These are phyloP conservation scores for Cadophora gregata DNA, from an alignment of 2,329 filamentous ascomycete genomes.

Conservation along the genomic window DNA sequence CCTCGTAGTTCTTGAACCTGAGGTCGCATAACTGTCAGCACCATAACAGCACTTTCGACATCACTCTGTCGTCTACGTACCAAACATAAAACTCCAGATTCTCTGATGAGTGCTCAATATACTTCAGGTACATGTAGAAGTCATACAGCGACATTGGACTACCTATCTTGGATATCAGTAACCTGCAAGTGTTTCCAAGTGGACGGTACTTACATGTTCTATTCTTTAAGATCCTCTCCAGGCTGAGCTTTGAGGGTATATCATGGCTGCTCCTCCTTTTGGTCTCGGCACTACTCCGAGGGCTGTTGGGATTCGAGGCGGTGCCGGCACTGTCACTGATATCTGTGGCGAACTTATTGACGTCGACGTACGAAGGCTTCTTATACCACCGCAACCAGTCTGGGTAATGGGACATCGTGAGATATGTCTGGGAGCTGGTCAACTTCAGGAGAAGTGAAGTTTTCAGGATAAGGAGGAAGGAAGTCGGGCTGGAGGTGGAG, in stretches of 20 bases:
- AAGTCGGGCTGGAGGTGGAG: background rate
- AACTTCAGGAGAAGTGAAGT: background rate
- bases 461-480: slow-evolving; percentile 2
- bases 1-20: slow-evolving; percentile 54
- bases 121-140: slow-evolving; percentile 58
- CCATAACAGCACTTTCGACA: background rate
- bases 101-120: slow-evolving; percentile 55
- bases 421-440: background rate
- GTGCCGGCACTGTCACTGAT: slow-evolving; percentile 40
- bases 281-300: slow-evolving; percentile 46
- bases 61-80: slow-evolving; percentile 41
- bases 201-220: slow-evolving; percentile 50
- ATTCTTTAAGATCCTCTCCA: slow-evolving; percentile 55
- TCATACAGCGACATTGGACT: slow-evolving; percentile 57
- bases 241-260: slow-evolving; percentile 49
- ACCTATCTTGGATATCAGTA: slow-evolving; percentile 40
- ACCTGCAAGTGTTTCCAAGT: background rate
- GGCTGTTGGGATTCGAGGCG: slow-evolving; percentile 14
- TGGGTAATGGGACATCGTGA: slow-evolving; percentile 12
- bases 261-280: slow-evolving; percentile 46
- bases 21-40: background rate
- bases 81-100: slow-evolving; percentile 58
- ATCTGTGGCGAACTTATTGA: slow-evolving; percentile 51
- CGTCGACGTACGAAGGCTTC: slow-evolving; percentile 56
- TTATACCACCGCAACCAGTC: slow-evolving; percentile 54